A percentile compares a stretch with the other conserved stretches of the same genome.
Conservation (phyloP, 306 rosid genomes). For the Malus fusca region DNA sequence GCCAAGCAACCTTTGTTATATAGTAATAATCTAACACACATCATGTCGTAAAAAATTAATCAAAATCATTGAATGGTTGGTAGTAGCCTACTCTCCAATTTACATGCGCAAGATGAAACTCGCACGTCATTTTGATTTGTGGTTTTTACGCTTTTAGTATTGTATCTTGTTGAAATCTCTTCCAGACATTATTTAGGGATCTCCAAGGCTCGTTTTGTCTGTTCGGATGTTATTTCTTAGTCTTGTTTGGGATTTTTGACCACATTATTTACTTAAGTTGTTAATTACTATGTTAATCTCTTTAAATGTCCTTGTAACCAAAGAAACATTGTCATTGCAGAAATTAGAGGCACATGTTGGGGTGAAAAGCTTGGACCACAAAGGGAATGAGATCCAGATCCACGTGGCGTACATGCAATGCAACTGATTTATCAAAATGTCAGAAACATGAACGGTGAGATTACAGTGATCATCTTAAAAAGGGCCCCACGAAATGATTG, state of each 20-base stretch:
- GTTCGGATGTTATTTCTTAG: too few relatives aligned
- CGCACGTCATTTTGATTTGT: background rate
- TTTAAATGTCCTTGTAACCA: background rate
- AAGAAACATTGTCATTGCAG: background rate
- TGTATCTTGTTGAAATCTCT: too few relatives aligned
- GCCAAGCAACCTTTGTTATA: background rate
- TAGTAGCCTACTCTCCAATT: background rate
- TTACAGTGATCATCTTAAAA: background rate
- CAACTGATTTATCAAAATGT: background rate
- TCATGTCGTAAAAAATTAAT: background rate
- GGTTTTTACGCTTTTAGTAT: too few relatives aligned
- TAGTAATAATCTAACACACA: too few relatives aligned
- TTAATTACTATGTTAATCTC: background rate
- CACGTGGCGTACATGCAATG: slow-evolving; percentile 9
- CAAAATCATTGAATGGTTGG: background rate
- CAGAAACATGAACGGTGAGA: slow-evolving; percentile 9
- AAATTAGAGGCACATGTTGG: background rate
- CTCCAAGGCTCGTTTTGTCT: too few relatives aligned
- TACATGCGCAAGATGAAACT: background rate
- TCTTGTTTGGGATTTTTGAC: too few relatives aligned
- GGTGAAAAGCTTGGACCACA: background rate
- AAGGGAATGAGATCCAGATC: background rate
- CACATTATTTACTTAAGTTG: background rate
- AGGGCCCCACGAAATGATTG: slow-evolving; percentile 26
- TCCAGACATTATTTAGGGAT: too few relatives aligned